phyloP scores from a whole-genome alignment of 148 eudicot genomes.

The Amaranthus cruentus region DNA sequence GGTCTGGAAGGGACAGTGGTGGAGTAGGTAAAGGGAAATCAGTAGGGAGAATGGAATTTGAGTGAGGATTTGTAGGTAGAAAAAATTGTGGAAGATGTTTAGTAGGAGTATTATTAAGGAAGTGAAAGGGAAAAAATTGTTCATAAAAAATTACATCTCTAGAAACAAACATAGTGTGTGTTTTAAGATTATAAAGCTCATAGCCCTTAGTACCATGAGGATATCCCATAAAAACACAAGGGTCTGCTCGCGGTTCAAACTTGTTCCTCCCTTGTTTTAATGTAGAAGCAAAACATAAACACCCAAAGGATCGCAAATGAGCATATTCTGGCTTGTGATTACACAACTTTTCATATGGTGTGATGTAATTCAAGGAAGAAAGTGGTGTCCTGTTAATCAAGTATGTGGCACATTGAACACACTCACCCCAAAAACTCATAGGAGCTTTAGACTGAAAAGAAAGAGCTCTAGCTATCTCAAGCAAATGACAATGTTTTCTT shows the following conservation, averaged over 20 bases:
- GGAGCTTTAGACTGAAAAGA: background rate
- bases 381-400: background rate
- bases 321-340: background rate
- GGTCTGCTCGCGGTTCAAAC: background rate
- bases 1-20: background rate
- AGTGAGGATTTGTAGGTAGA: background rate
- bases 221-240: background rate
- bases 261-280: background rate
- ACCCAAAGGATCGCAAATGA: background rate
- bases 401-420: background rate
- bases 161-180: background rate
- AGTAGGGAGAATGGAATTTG: background rate
- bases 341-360: background rate
- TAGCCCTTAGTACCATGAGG: background rate
- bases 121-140: background rate
- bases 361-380: background rate
- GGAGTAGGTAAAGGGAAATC: background rate
- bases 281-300: background rate
- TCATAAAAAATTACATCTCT: background rate
- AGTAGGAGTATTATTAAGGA: too few relatives aligned
- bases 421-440: background rate
- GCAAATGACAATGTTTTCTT: background rate
- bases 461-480: background rate
- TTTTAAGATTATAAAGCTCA: background rate
- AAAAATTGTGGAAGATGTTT: too few relatives aligned